Evolutionary conservation across 805 yeast species (phyloP), one percentile per base, ranked within the genome.

Genomic region (Jamesozyma lodderae): DNA sequence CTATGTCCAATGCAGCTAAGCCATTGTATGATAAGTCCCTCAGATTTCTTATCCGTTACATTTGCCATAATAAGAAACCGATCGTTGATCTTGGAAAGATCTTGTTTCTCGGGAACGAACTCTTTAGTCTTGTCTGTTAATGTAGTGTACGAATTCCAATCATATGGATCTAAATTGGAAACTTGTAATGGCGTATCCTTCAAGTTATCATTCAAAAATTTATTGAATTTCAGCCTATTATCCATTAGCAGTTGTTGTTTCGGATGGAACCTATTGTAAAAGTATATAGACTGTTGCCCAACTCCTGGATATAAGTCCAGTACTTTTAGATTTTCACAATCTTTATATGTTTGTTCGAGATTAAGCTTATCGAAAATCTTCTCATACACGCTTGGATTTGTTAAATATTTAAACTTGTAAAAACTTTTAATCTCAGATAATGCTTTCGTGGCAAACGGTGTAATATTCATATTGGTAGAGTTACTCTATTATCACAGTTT

Each of bases 1-100:
- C 70, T 66, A 53, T 79, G 70, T 0, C 73, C 77, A 21, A 79
- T 63, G 58, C 94, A 81, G 42, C 70, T 72, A 23, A 81, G 57
- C 77, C 86, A 81, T 60, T 85, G 95, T 40, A 81, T 77, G 19
- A 81, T 57, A 14, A 84, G 68, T 36, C 80, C 76, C 53, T 81
- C 92, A 10, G 81, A 82, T 7, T 64, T 53, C 26, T 53, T 35
- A 16, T 69, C 65, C 1, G 81, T 68, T 21, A 81, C 62, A 51
- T 79, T 75, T 2, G 78, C 88, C 5, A 77, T 62, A 23, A 77
- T 64, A 24, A 83, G 58, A 19, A 82, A 64, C 39, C 69, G 69
- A 39, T 72, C 63, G 55, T 81, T 75, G 15, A 78, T 55, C 14
- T 62, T 55, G 44, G 62, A 63, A 30, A 71, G 51, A 4, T 58